phyloP scores from a whole-genome alignment of 345 rosid species.

The Sisymbrium altissimum region DNA sequence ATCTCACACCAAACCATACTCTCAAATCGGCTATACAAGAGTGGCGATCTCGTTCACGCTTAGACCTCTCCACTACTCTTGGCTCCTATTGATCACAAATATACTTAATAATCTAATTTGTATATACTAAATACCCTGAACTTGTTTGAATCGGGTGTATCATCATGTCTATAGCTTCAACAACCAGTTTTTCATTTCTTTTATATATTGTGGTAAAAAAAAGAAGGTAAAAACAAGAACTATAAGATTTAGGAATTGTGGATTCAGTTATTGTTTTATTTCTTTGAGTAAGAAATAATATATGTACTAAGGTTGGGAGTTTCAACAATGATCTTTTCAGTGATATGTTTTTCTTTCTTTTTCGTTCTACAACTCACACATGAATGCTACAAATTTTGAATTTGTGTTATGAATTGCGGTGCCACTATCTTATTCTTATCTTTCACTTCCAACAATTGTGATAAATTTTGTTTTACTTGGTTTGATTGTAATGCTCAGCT shows the following conservation, averaged over 20 bases:
- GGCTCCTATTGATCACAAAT: slow-evolving; percentile 19
- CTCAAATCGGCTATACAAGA: slow-evolving; percentile 69
- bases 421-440: not conserved
- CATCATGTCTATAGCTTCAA: slow-evolving; percentile 4
- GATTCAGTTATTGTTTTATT: not conserved
- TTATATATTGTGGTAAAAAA: not conserved
- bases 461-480: not conserved
- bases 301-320: not conserved
- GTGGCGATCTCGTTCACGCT: slow-evolving; percentile 55
- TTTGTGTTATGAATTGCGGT: too few relatives aligned
- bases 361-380: not conserved
- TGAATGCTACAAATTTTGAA: not conserved
- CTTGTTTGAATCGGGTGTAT: slow-evolving; percentile 29
- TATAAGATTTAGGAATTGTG: not conserved
- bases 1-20: slow-evolving; percentile 59
- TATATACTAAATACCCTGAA: slow-evolving; percentile 27
- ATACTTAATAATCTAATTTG: slow-evolving; percentile 7
- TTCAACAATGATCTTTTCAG: not conserved
- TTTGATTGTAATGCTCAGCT: not conserved
- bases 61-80: slow-evolving; percentile 32
- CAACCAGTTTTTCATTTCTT: not conserved
- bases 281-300: not conserved
- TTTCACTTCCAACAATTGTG: not conserved
- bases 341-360: not conserved
- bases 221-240: not conserved